These are phyloP conservation scores for Fusarium nurragi DNA, from an alignment of 2,329 filamentous ascomycete species.

Conservation along the genomic window DNA sequence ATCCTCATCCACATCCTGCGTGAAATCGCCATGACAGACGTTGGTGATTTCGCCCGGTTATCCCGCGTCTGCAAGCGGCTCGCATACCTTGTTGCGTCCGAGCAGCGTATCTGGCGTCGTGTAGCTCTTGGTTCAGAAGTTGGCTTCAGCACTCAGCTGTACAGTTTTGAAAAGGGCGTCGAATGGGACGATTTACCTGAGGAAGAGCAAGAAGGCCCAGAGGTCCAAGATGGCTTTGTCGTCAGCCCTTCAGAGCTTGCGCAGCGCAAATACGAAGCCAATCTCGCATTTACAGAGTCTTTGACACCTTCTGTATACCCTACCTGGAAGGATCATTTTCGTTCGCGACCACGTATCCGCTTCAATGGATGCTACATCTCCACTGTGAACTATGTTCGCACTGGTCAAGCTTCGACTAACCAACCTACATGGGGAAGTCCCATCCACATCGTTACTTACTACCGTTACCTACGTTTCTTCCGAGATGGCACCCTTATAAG, in stretches of 20 bases:
- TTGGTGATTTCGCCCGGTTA: constrained; percentile 79
- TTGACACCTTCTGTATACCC: constrained; percentile 58
- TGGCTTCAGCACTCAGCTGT: constrained; percentile 86
- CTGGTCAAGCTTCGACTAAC: constrained; percentile 77
- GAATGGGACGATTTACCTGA: constrained; percentile 61
- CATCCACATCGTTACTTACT: constrained; percentile 97
- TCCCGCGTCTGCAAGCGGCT: constrained; percentile 86
- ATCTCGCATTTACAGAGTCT: constrained; percentile 51
- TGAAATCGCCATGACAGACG: constrained; percentile 76
- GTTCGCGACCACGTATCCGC: constrained; percentile 81
- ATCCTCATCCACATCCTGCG: constrained; percentile 82
- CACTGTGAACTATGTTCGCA: constrained; percentile 92
- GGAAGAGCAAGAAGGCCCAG: constrained; percentile 47
- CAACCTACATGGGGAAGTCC: constrained; percentile 81
- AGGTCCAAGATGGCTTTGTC: constrained; percentile 46
- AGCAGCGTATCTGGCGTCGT: constrained; percentile 86
- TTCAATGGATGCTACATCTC: constrained; percentile 98
- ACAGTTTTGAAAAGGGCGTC: constrained; percentile 74
- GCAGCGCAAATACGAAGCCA: constrained; percentile 47
- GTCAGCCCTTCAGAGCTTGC: constrained; percentile 52
- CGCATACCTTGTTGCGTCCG: constrained; percentile 83
- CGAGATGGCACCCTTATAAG: constrained; percentile 86
- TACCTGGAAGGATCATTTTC: constrained; percentile 77
- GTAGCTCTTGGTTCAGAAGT: constrained; percentile 75
- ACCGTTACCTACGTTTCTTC: constrained; percentile 95